Base-by-base conservation (phyloP, 768 basidiomycete species). In the Suillus cothurnatus region DNA sequence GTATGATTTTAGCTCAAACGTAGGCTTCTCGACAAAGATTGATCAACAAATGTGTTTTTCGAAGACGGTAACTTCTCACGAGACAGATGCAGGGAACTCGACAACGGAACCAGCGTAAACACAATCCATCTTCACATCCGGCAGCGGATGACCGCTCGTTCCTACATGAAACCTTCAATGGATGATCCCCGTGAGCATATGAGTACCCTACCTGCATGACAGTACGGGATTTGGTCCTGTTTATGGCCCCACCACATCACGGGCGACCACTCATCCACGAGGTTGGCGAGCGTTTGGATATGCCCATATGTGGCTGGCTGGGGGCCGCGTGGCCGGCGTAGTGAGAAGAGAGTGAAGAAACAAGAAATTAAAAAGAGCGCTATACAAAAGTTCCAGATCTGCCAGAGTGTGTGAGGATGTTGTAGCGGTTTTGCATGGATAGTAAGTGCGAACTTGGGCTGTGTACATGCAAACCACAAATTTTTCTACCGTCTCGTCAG, bases 221-320 rank as follows among this genome's bases (percentile, higher is more conserved):
- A 59, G 23, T 28, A 60, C 0, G 64, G 57, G 34, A 31, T 58
- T 41, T 64, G 61, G 8, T 15, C 32, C 0, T 50, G 49, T 17
- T 75, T 77, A 21, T 69, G 68, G 19, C 74, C 75, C 72, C 75
- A 77, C 74, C 74, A 72, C 70, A 77, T 74, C 6, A 66, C 73
- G 1, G 69, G 64, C n/a, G 74, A 74, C 78, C 78, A 75, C n/a
- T 79, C 76, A 62, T 79, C 78, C 41, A 77, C 69, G 63, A 78
- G 63, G 58, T 79, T 76, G 3, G 71, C 75, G 23, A 78, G 69
- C 23, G 74, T 79, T 50, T 77, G 73, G 6, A 79, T 62, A 23
- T 78, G 74, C 3, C 77, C 76, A 39, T 78, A 79, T 17, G 73
- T 67, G 7, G 73, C 72, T 0, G 73, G 77, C 43, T 78, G 78